Evolutionary conservation across 805 yeast genomes (phyloP), one percentile per base, ranked within the genome.

Genomic region (Cyberlindnera xishuangbannaensis): DNA sequence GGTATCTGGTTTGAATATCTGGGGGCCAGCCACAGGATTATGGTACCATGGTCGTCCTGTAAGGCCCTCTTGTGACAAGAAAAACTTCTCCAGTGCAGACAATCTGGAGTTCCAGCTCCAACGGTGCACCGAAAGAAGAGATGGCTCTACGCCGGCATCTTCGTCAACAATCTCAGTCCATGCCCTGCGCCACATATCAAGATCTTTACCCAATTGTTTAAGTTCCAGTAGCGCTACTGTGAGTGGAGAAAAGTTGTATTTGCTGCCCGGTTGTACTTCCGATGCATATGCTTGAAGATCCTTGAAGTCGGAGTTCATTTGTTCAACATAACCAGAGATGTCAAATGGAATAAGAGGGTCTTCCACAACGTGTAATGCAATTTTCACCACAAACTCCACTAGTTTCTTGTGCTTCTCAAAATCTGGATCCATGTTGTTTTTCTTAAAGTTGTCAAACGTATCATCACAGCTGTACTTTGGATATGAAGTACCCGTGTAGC

Each of bases 21-120:
- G 76, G 6, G 83, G 80, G 0, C 95, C 96, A 54, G 75, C 75
- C 5, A 87, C 45, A 2, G 69, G 53, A 48, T 85, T 87, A 47
- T 69, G 65, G 51, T 73, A 82, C 64, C 88, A 87, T 12, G 73
- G 64, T 22, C 95, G 65, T 6, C 59, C 50, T 4, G 65, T 64
- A 1, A 72, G 46, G 3, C 40, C 41, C 7, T 58, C 61, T 2
- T 62, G 52, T 6, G 62, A 52, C 8, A 79, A 50, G 42, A 83
- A 70, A 14, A 64, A 55, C 41, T 70, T 71, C 41, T 78, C 80
- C 37, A 83, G 64, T 12, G 59, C 54, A 4, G 73, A 56, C 47
- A 85, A 57, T 40, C 75, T 74, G n/a, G 75, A 68, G 56, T 88
- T 88, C 84, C 92, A 83, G 36, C 74, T 75, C 80, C 84, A 74